phyloP scores from a whole-genome alignment of 108 stramenopile genomes.

The Bacterosira constricta region DNA sequence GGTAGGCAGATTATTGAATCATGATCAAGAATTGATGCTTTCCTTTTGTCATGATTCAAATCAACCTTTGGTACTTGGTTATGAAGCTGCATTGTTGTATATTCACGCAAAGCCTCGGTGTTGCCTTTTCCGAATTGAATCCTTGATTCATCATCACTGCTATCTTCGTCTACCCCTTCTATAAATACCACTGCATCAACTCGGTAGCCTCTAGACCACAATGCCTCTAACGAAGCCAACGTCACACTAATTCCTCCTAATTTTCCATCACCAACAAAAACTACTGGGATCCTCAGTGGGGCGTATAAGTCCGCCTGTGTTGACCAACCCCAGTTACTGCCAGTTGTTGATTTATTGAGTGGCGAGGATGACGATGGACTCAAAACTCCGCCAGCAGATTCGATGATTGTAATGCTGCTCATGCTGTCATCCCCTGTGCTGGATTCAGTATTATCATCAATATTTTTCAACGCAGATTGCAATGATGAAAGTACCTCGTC shows the following conservation, averaged over 20 bases:
- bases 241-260: conserved; percentile 95
- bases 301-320: conserved; percentile 93
- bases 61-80: conserved; percentile 24
- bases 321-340: conserved; percentile 81
- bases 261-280: conserved; percentile 92
- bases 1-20: conserved; percentile 76
- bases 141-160: conserved; percentile 6
- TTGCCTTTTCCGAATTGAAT: conserved; percentile 56
- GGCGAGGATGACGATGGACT: conserved; percentile 87
- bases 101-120: conserved; percentile 61
- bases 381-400: conserved; percentile 89
- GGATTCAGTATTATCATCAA: conserved; percentile 4
- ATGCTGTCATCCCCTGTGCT: conserved; percentile 1
- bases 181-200: conserved; percentile 81
- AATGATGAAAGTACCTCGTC: conserved; percentile 66
- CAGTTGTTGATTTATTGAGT: conserved; percentile 48
- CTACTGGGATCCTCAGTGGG: conserved; percentile 67
- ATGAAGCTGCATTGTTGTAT: conserved; percentile 37
- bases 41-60: no score
- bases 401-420: conserved; percentile 53
- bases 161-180: conserved; percentile 40
- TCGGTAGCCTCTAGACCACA: conserved; percentile 82
- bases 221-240: conserved; percentile 84
- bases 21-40: conserved; percentile 21
- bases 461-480: conserved; percentile 17